Conservation (phyloP, 2,329 filamentous ascomycete species). For the Colletotrichum kahawae region DNA sequence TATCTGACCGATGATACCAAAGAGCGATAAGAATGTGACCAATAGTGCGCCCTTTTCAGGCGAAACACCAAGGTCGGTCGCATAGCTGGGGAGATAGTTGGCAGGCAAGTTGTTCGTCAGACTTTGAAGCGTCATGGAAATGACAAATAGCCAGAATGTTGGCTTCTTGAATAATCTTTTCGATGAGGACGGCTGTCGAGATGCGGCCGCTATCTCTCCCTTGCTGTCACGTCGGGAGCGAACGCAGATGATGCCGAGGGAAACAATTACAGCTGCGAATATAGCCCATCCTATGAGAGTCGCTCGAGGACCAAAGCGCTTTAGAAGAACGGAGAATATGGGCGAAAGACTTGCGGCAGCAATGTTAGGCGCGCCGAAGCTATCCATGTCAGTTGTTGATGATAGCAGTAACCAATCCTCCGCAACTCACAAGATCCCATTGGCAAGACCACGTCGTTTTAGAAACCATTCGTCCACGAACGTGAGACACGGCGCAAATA, state of each 20-base stretch:
- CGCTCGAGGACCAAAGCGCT: background rate
- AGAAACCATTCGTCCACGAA: conserved; percentile 48
- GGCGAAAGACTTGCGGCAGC: background rate
- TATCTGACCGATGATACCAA: background rate
- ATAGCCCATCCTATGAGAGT: background rate
- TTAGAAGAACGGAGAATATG: background rate
- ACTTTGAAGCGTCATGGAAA: conserved; percentile 1
- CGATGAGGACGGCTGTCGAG: background rate
- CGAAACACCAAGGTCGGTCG: background rate
- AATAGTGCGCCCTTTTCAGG: background rate
- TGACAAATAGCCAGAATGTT: background rate
- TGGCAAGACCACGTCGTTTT: conserved; percentile 40
- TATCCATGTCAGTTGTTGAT: background rate
- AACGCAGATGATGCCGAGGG: background rate
- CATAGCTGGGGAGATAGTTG: conserved; percentile 1
- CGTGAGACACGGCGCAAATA: conserved; percentile 41
- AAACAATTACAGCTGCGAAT: background rate
- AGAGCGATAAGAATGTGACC: background rate
- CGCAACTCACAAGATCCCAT: conserved; percentile 32
- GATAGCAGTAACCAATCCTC: accelerated
- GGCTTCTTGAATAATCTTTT: background rate
- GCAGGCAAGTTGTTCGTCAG: background rate
- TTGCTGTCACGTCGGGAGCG: background rate
- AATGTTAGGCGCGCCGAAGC: background rate
- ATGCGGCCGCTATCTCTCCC: background rate